Evolutionary conservation across 768 basidiomycete genomes (phyloP).

Genomic region (Sarcodon aspratus): DNA sequence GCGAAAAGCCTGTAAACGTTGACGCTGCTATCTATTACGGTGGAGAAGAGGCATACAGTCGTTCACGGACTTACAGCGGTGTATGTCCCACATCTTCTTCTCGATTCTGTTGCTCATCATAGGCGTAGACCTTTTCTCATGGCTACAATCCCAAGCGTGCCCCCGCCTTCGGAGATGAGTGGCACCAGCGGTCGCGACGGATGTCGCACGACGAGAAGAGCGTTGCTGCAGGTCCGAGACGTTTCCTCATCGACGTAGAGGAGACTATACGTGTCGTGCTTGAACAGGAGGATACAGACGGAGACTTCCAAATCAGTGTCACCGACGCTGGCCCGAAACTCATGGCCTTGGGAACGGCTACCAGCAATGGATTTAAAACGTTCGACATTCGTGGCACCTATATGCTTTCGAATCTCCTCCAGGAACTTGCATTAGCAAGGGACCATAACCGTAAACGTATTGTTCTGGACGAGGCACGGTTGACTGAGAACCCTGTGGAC

Average conservation of each 20-base stretch:
- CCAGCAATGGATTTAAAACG: constrained; percentile 95
- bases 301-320: constrained; percentile 92
- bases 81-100: constrained; percentile 32
- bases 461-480: constrained; percentile 95
- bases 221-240: constrained; percentile 54
- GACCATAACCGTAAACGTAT: constrained; percentile 94
- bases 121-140: constrained; percentile 12
- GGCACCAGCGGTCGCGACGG: constrained; percentile 60
- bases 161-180: constrained; percentile 70
- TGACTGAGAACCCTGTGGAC: constrained; percentile 96
- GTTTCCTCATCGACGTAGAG: constrained; percentile 95
- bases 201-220: constrained; percentile 92
- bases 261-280: constrained; percentile 95
- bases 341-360: constrained; percentile 91
- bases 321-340: constrained; percentile 96
- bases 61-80: constrained; percentile 81
- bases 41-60: constrained; percentile 64
- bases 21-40: constrained; percentile 82
- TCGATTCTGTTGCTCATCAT: constrained; percentile 6
- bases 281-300: constrained; percentile 96
- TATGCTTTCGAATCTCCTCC: constrained; percentile 97
- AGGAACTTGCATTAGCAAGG: constrained; percentile 92
- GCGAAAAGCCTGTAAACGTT: constrained; percentile 33
- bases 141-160: constrained; percentile 53
- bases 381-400: constrained; percentile 99